These are phyloP conservation scores for Isochrysis galbana DNA, from an alignment of 78 protist genomes.

Conservation along the genomic window DNA sequence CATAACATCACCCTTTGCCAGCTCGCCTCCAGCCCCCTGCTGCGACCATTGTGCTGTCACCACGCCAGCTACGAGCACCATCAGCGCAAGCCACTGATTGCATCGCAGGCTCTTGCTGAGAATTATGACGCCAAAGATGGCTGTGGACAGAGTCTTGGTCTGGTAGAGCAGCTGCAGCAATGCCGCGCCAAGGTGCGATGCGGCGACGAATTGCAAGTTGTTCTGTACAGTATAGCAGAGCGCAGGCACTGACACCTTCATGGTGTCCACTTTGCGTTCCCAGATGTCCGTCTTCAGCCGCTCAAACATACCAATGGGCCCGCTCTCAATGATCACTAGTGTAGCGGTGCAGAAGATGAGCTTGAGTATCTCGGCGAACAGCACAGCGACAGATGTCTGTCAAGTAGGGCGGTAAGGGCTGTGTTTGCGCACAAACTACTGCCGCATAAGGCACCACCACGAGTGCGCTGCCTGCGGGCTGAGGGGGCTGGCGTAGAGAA, in stretches of 20 bases:
- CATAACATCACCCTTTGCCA: background rate
- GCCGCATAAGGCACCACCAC: too few species aligned
- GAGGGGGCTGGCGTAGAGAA: background rate
- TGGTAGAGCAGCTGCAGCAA: constrained; percentile 36
- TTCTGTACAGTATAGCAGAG: constrained; percentile 41
- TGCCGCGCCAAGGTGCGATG: constrained; percentile 9
- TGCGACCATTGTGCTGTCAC: background rate
- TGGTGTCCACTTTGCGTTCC: constrained; percentile 6
- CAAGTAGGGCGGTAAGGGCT: background rate
- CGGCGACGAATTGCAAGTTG: constrained; percentile 31
- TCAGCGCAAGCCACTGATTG: constrained; percentile 23
- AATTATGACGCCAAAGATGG: constrained; percentile 12
- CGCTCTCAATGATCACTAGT: background rate
- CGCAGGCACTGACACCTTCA: constrained; percentile 39
- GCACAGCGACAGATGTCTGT: constrained; percentile 3
- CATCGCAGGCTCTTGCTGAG: background rate
- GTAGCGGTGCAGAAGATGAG: background rate
- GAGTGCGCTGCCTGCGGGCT: background rate
- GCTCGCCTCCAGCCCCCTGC: background rate
- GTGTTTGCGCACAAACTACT: too few species aligned
- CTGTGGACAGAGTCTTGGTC: constrained; percentile 25
- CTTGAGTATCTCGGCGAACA: background rate
- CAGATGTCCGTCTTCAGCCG: background rate
- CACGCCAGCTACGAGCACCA: background rate
- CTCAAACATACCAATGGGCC: background rate